A percentile compares a stretch with the other conserved stretches of the same genome.
These are phyloP conservation scores for Penstemon barbatus DNA, from an alignment of 257 asterid species.

Conservation along the genomic window DNA sequence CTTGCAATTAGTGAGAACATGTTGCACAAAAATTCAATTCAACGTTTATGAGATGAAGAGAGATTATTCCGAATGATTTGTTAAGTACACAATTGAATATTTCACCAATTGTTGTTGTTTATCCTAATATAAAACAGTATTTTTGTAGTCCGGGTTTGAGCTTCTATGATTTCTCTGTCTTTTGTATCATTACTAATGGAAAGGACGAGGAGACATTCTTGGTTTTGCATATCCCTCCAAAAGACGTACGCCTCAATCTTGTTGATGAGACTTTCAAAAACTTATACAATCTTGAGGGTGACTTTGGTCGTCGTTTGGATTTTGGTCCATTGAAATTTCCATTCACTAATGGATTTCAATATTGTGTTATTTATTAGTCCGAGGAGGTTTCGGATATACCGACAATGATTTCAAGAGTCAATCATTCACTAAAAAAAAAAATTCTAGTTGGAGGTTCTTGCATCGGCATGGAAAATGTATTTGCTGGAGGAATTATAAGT, in stretches of 20 bases:
- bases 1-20: constrained; percentile 29
- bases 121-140: too few relatives aligned
- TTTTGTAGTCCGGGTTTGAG: not conserved
- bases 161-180: not conserved
- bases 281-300: constrained; percentile 16
- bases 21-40: not conserved
- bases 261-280: constrained; percentile 8
- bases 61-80: constrained; percentile 36
- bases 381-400: too few relatives aligned
- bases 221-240: constrained; percentile 36
- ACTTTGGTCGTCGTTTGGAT: not conserved
- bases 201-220: constrained; percentile 20
- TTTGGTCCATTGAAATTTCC: constrained; percentile 3
- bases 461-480: too few relatives aligned
- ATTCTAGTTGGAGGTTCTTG: too few relatives aligned
- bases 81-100: too few relatives aligned
- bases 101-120: too few relatives aligned
- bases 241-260: not conserved
- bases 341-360: constrained; percentile 5
- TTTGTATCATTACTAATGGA: constrained; percentile 20
- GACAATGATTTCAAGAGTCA: too few relatives aligned
- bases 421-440: too few relatives aligned
- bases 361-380: too few relatives aligned
- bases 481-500: too few relatives aligned
- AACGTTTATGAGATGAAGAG: constrained; percentile 38